Evolutionary conservation across 2,329 filamentous ascomycete genomes (phyloP).

Genomic region (Botrytis galanthina): DNA sequence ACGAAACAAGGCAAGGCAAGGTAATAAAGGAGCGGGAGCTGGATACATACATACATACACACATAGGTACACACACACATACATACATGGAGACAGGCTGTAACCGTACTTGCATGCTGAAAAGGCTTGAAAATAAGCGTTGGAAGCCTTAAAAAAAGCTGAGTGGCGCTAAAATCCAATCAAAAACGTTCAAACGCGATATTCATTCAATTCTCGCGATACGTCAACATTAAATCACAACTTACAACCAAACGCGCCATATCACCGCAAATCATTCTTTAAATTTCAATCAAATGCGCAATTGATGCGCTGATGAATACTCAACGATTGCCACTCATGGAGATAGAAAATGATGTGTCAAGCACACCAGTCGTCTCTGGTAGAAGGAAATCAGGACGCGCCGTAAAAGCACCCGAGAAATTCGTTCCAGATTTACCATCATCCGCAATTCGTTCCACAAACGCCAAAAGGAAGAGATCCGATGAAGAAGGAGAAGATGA

Average conservation of each 20-base stretch:
- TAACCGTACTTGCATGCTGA: neutral
- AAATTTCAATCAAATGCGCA: conserved; percentile 7
- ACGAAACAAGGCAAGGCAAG: neutral
- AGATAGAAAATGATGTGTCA: conserved; percentile 54
- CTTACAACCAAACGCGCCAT: neutral
- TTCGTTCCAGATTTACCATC: conserved; percentile 51
- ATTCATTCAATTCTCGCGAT: conserved; percentile 7
- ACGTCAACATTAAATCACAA: conserved; percentile 13
- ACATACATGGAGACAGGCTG: neutral
- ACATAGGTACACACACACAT: neutral
- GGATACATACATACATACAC: neutral
- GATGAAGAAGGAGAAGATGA: conserved; percentile 48
- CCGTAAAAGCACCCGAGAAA: conserved; percentile 58
- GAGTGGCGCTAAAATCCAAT: conserved; percentile 21
- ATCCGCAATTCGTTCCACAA: conserved; percentile 41
- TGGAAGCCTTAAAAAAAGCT: conserved; percentile 7
- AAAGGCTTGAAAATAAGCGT: neutral
- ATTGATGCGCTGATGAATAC: conserved; percentile 42
- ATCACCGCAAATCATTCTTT: neutral
- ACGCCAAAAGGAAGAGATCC: conserved; percentile 57
- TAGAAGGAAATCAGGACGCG: conserved; percentile 68
- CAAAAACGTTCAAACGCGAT: conserved; percentile 19
- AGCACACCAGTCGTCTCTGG: conserved; percentile 50
- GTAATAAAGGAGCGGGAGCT: neutral
- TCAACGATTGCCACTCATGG: conserved; percentile 49